phyloP scores from a whole-genome alignment of 2,329 filamentous ascomycete genomes.

The Fusarium globosum region DNA sequence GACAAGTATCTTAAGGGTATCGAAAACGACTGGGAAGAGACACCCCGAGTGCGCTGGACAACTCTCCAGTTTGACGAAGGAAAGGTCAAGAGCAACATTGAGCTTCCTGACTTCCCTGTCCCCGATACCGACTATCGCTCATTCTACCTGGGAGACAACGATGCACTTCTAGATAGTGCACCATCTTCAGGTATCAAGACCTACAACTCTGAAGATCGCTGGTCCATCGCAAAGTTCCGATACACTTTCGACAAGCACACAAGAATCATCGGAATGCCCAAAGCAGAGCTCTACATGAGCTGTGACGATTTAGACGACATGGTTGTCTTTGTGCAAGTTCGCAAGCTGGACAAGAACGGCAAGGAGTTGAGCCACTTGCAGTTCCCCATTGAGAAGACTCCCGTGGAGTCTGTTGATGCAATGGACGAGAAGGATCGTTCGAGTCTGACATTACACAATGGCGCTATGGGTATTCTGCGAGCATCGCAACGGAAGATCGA shows the following conservation, averaged over 20 bases:
- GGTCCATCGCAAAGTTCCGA: slow-evolving; percentile 29
- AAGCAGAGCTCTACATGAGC: slow-evolving; percentile 32
- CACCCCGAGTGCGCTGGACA: slow-evolving; percentile 34
- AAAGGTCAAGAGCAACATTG: slow-evolving; percentile 26
- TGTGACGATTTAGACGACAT: slow-evolving; percentile 24
- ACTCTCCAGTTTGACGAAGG: slow-evolving; percentile 37
- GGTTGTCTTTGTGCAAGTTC: slow-evolving; percentile 16
- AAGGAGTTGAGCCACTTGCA: slow-evolving; percentile 20
- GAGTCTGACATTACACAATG: slow-evolving; percentile 18
- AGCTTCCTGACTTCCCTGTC: slow-evolving; percentile 28
- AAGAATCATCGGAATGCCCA: slow-evolving; percentile 23
- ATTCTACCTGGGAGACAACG: slow-evolving; percentile 8
- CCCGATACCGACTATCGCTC: slow-evolving; percentile 14
- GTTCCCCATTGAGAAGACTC: slow-evolving; percentile 18
- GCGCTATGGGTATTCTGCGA: slow-evolving; percentile 10
- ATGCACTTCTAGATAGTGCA: neutral
- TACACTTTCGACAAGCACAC: slow-evolving; percentile 24
- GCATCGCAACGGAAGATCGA: slow-evolving; percentile 20
- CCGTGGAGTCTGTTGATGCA: neutral
- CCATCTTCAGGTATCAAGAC: slow-evolving; percentile 1
- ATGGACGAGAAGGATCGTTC: slow-evolving; percentile 15
- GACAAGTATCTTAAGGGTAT: slow-evolving; percentile 37
- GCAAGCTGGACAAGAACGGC: slow-evolving; percentile 13
- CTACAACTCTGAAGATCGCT: slow-evolving; percentile 29
- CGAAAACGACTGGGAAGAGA: slow-evolving; percentile 39